phyloP scores from a whole-genome alignment of 2,329 filamentous ascomycete genomes.

The Dothistroma septosporum region DNA sequence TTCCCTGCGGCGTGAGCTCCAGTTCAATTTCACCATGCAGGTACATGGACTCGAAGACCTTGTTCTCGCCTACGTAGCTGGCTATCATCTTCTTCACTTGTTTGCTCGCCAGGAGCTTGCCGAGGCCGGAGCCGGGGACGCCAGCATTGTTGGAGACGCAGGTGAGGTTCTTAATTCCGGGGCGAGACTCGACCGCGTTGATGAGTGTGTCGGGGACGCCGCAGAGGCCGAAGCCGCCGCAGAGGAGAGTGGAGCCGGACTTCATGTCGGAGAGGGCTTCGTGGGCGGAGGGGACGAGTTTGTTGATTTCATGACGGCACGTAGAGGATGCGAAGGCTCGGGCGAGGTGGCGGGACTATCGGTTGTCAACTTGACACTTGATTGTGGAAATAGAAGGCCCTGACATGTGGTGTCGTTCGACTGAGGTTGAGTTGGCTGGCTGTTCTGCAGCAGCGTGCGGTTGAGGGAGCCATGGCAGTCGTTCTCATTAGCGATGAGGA shows the following conservation, averaged over 20 bases:
- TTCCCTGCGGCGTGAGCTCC: too few relatives aligned
- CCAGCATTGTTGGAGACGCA: too few relatives aligned
- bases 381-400: background rate
- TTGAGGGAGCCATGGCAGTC: conserved; percentile 17
- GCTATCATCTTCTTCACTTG: too few relatives aligned
- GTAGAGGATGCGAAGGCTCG: conserved; percentile 26
- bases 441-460: conserved; percentile 21
- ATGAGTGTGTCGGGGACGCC: too few relatives aligned
- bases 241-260: conserved; percentile 66
- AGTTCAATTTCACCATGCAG: too few relatives aligned
- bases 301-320: conserved; percentile 26
- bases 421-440: conserved; percentile 20
- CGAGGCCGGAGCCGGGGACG: too few relatives aligned
- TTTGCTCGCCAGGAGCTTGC: too few relatives aligned
- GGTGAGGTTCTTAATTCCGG: too few relatives aligned
- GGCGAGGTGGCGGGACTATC: conserved; percentile 19
- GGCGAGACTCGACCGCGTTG: too few relatives aligned
- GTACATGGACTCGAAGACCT: too few relatives aligned
- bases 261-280: conserved; percentile 67
- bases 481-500: background rate
- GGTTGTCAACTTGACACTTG: background rate
- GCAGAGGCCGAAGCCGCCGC: conserved; percentile 80
- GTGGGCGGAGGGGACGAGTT: conserved; percentile 50
- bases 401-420: conserved; percentile 20
- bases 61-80: too few relatives aligned